phyloP scores from a whole-genome alignment of 192 early-diverging fungal genomes.

The Phycomyces blakesleeanus region DNA sequence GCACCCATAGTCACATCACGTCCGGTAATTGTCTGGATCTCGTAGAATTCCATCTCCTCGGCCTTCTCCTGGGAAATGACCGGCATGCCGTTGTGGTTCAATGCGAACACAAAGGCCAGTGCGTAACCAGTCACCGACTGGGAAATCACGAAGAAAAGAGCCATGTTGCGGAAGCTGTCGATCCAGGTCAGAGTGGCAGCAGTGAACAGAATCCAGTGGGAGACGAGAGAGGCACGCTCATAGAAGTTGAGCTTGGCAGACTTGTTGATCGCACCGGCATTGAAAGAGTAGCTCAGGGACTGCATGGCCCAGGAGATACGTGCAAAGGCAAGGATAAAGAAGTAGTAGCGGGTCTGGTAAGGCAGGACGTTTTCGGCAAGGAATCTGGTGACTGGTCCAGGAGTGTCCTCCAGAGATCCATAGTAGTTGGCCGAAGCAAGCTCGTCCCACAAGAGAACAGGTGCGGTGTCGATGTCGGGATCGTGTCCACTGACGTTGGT shows the following conservation, averaged over 20 bases:
- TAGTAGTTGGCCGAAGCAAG: slow-evolving; percentile 52
- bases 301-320: slow-evolving; percentile 74
- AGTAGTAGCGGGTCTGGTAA: slow-evolving; percentile 59
- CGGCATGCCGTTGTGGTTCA: slow-evolving; percentile 89
- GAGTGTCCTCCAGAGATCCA: slow-evolving; percentile 44
- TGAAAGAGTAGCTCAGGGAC: slow-evolving; percentile 55
- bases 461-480: slow-evolving; percentile 84
- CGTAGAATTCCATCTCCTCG: slow-evolving; percentile 68
- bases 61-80: slow-evolving; percentile 63
- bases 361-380: slow-evolving; percentile 46
- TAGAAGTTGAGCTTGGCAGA: slow-evolving; percentile 38
- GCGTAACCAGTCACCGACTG: slow-evolving; percentile 69
- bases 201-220: slow-evolving; percentile 72
- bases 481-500: slow-evolving; percentile 78
- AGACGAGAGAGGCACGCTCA: slow-evolving; percentile 51
- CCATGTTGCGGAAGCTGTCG: slow-evolving; percentile 33
- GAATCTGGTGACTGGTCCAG: slow-evolving; percentile 52
- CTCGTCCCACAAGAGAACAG: slow-evolving; percentile 74
- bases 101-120: slow-evolving; percentile 69
- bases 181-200: slow-evolving; percentile 45
- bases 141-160: slow-evolving; percentile 58
- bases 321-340: slow-evolving; percentile 70
- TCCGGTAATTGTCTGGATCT: slow-evolving; percentile 73
- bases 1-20: slow-evolving; percentile 60
- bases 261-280: slow-evolving; percentile 43